Percentiles rank a stretch among this genome's conserved stretches.
These are phyloP conservation scores for Fusarium sp. DNA, from an alignment of 2,329 filamentous ascomycete genomes.

Conservation along the genomic window DNA sequence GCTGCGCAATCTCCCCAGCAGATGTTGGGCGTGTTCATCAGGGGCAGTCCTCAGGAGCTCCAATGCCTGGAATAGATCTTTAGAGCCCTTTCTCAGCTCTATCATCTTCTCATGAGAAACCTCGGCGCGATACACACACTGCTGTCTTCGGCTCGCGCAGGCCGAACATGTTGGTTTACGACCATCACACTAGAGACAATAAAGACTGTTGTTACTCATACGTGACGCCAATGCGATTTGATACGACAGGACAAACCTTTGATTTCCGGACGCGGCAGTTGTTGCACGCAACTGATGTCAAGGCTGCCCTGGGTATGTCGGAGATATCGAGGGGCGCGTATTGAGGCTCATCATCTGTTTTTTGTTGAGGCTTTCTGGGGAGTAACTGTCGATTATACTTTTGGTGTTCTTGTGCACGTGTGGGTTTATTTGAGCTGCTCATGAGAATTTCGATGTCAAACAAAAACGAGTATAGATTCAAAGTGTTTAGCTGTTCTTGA, in stretches of 20 bases:
- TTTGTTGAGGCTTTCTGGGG: background rate
- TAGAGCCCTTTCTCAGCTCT: constrained; percentile 5
- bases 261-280: constrained; percentile 17
- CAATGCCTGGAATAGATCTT: constrained; percentile 4
- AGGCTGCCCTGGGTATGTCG: background rate
- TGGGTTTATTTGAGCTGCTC: background rate
- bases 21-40: background rate
- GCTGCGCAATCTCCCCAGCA: background rate
- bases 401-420: constrained; percentile 14
- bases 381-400: constrained; percentile 15
- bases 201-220: constrained; percentile 3
- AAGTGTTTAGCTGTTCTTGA: background rate
- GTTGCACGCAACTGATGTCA: constrained; percentile 23
- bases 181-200: constrained; percentile 11
- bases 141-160: constrained; percentile 12
- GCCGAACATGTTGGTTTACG: constrained; percentile 17
- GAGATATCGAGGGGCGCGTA: constrained; percentile 4
- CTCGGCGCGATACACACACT: constrained; percentile 18
- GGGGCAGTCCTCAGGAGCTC: constrained; percentile 3
- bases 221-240: too few relatives aligned
- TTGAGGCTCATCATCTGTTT: background rate
- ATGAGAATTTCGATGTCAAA: background rate
- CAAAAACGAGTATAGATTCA: background rate
- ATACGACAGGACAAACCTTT: background rate
- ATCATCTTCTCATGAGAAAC: constrained; percentile 12